Base-by-base conservation (phyloP, 73 alveolate genomes). In the Blepharisma japonicum region DNA sequence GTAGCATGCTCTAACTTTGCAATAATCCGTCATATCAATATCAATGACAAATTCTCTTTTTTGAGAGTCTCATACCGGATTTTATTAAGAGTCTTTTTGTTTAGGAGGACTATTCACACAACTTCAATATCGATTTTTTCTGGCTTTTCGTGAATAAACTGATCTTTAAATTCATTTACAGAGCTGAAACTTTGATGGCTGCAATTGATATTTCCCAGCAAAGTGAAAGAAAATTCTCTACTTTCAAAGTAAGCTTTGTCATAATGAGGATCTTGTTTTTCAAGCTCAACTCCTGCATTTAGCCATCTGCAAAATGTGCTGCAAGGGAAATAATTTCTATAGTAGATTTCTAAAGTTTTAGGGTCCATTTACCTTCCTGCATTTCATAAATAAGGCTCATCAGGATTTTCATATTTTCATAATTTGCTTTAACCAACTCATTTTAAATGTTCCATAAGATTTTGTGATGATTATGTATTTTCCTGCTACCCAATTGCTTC, bases 11-110 rank as follows among this genome's bases (percentile, higher is more conserved):
- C 99, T 91, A 9, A 96, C 94, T 77, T 96, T 92, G 82, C 94
- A 98, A 82, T 96, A 96, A 78, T 93, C 98, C 18, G 96, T 91
- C 98, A 96, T 92, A 94, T 96, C 99, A 32, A 96, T 96, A 96
- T 96, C 99, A 77, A 96, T 88, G 18, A 96, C 99, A 61, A 96
- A 82, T 85, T 96, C 99, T 83, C n/a, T n/a, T 94, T 92, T 78
- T 94, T 95, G 6, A 71, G 5, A 6, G 89, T 56, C 48, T 27
- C 72, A 56, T 56, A 56, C 9, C 47, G 27, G 1, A 18, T 55
- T 25, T 25, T 71, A 7, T 72, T 77, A 7, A 82, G 14, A 96
- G 98, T 76, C 55, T 55, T 86, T 27, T 81, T 87, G 71, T 96
- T 91, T 81, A 83, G 72, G 45, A 38, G 47, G 8, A 56, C 20